Conservation (phyloP, 768 basidiomycete genomes). For the Auriscalpium orientale region DNA sequence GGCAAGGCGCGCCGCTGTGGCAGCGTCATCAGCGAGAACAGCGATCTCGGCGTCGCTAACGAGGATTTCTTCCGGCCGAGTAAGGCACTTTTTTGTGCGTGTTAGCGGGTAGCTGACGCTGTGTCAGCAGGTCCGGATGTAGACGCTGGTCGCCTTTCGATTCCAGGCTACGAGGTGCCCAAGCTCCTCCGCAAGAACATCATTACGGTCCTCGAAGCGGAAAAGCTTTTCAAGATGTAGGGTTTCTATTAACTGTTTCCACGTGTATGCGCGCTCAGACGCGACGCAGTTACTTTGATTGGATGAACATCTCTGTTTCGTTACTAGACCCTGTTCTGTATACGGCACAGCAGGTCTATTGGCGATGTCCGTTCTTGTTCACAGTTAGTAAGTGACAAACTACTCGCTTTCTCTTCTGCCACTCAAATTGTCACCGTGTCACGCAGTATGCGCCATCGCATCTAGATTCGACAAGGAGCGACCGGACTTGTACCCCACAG, state of each 20-base stretch:
- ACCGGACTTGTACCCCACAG: slow-evolving; percentile 60
- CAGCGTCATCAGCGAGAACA: slow-evolving; percentile 17
- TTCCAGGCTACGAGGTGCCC: slow-evolving; percentile 9
- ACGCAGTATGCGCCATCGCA: slow-evolving; percentile 82
- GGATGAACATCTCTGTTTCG: slow-evolving; percentile 76
- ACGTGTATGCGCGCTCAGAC: too few species aligned
- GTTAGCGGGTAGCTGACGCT: background rate
- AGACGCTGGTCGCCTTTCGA: slow-evolving; percentile 4
- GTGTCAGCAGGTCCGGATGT: slow-evolving; percentile 3
- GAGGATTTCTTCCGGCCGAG: slow-evolving; percentile 55
- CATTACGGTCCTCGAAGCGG: slow-evolving; percentile 14
- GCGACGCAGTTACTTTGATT: slow-evolving; percentile 38
- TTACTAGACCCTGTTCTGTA: slow-evolving; percentile 79
- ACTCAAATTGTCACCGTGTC: background rate
- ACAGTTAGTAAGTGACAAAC: slow-evolving; percentile 65
- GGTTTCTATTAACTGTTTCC: background rate
- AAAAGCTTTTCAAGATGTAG: slow-evolving; percentile 16
- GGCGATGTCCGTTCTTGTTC: slow-evolving; percentile 86
- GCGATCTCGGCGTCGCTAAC: slow-evolving; percentile 44
- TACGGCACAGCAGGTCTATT: slow-evolving; percentile 73
- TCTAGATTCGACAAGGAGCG: slow-evolving; percentile 68
- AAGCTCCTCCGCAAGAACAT: slow-evolving; percentile 12
- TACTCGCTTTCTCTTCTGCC: background rate
- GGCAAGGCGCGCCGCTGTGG: slow-evolving; percentile 11
- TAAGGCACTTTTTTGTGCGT: background rate